Base-by-base conservation (phyloP, 2,329 filamentous ascomycete species). In the Coniochaeta pulveracea region DNA sequence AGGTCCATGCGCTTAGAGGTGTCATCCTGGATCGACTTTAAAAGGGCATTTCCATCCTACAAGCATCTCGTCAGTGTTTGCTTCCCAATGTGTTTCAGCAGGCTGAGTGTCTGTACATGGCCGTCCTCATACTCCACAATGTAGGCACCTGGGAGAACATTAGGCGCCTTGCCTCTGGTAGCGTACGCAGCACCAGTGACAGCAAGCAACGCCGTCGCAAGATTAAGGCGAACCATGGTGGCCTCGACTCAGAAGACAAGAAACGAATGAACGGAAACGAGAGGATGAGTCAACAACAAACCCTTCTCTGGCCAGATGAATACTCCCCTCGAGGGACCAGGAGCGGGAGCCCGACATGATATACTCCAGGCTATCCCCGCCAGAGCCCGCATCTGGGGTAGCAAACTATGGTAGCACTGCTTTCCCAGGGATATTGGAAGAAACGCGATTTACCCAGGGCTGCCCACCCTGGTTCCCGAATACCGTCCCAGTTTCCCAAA, bases 121-220 rank as follows among this genome's bases (percentile, higher is more conserved):
- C 56, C 55, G 14, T 67, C 60, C 28, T 69, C 61, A 33, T 71
- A 65, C 41, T 72, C 67, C 37, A 72, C 57, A 40, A 72, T 65
- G 49, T 63, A 72, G 16, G 61, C 61, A 14, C 67, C 65, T 1
- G 61, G 54, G 10, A 72, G 44, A 25, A 57, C 36, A 17, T 26
- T 14, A 15, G 43, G 47, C 37, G 33, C 44, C 21, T 40, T 26
- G n/a, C 43, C 23, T 25, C 45, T 40, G n/a, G 46, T 47, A 23
- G 37, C 38, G 14, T 38, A 42, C 11, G 51, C 53, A 12, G 47
- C 45, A 17, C 47, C 47, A 21, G 48, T 52, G 26, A 47, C 45
- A 39, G 53, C 55, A 33, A 60, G 47, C 10, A 63, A 48, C 46
- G 52, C 49, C 46, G 52, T 37, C 34, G 56, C 42, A 21, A 54